Evolutionary conservation across 2,329 filamentous ascomycete species (phyloP).

Genomic region (Penicillium psychrosexuale): DNA sequence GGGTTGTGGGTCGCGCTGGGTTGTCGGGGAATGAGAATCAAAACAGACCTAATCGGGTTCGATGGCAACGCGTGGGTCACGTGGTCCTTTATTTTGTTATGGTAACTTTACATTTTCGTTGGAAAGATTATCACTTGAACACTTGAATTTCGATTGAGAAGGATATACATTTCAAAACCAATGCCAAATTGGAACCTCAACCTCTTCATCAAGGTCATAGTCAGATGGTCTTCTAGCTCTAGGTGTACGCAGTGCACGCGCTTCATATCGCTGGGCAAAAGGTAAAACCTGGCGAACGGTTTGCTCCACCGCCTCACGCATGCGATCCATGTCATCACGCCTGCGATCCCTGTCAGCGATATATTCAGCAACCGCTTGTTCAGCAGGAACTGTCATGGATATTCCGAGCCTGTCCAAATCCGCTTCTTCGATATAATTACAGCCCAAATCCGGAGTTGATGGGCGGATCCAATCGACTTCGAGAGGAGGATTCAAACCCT

Average conservation of each 20-base stretch:
- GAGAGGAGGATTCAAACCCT: neutral
- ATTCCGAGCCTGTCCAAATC: neutral
- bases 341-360: neutral
- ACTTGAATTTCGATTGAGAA: neutral
- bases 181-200: neutral
- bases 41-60: constrained; percentile 23
- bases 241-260: no score
- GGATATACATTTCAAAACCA: neutral
- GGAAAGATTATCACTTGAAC: no score
- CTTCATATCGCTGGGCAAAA: no score
- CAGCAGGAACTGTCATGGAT: neutral
- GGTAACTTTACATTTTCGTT: neutral
- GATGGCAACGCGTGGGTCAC: constrained; percentile 18
- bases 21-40: constrained; percentile 24
- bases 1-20: constrained; percentile 5
- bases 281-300: no score
- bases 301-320: no score
- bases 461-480: constrained; percentile 3
- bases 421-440: neutral
- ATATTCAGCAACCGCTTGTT: constrained; percentile 1
- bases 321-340: no score
- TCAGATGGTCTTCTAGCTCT: neutral
- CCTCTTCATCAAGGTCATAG: neutral
- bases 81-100: neutral
- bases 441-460: neutral